A percentile compares a stretch with the other conserved stretches of the same genome.
These are phyloP conservation scores for Sphenostylis stenocarpa DNA, from an alignment of 306 rosid species.

Conservation along the genomic window DNA sequence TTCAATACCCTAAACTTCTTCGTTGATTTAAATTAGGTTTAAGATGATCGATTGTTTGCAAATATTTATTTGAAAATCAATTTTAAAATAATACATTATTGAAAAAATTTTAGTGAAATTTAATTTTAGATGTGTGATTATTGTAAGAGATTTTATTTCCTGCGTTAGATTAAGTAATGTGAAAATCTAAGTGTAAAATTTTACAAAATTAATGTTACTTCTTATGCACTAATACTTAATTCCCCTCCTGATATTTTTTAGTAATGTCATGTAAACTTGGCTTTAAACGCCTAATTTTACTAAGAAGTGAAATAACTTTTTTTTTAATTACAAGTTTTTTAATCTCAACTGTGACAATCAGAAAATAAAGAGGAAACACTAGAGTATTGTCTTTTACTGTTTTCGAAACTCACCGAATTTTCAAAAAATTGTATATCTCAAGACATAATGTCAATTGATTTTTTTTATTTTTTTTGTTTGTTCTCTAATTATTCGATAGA, in stretches of 20 bases:
- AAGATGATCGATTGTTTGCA: not conserved
- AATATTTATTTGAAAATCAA: not conserved
- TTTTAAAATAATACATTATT: not conserved
- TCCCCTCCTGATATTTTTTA: not conserved
- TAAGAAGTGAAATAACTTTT: no score
- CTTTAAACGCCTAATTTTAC: not conserved
- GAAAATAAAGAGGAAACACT: no score
- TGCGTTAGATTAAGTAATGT: not conserved
- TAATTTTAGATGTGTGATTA: not conserved
- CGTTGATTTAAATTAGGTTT: not conserved
- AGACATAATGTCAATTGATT: no score
- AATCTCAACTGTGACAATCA: no score
- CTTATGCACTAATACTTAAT: not conserved
- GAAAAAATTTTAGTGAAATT: not conserved
- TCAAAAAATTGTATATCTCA: no score
- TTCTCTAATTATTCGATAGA: no score
- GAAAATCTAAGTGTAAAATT: not conserved
- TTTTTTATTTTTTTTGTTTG: no score
- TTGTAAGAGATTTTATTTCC: not conserved
- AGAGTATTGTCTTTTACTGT: no score
- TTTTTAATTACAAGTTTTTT: no score
- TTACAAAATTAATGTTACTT: not conserved
- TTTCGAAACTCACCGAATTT: no score
- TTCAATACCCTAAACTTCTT: no score
- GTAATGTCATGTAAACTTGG: no score